These are phyloP conservation scores for Fusarium citri DNA, from an alignment of 2,329 filamentous ascomycete genomes.

Conservation along the genomic window DNA sequence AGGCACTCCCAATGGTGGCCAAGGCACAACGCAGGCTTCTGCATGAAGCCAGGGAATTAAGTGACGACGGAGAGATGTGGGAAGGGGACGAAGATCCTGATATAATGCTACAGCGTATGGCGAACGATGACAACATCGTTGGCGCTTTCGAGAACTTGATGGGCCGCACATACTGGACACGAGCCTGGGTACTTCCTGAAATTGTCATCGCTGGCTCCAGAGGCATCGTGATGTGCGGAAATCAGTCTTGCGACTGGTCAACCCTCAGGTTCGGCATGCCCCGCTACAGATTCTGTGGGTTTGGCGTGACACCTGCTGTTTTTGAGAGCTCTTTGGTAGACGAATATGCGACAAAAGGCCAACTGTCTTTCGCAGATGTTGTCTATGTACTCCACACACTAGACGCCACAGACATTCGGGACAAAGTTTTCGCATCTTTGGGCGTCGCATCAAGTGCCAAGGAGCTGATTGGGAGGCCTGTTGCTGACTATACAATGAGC, in stretches of 20 bases:
- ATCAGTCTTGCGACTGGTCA: neutral
- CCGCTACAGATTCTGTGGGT: neutral
- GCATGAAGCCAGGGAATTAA: fast-evolving
- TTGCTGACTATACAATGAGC: neutral
- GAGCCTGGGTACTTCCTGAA: neutral
- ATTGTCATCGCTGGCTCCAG: neutral
- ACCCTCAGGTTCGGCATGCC: neutral
- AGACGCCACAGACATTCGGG: neutral
- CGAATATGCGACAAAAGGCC: neutral
- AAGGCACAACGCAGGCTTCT: neutral
- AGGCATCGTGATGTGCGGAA: neutral
- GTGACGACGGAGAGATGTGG: fast-evolving
- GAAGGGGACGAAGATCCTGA: neutral
- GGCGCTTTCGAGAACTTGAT: neutral
- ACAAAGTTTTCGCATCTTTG: neutral
- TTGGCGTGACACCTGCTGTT: neutral
- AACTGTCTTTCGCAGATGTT: neutral
- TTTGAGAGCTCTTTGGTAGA: neutral
- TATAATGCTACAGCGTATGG: neutral
- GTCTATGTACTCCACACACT: neutral
- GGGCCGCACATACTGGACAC: neutral
- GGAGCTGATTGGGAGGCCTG: neutral
- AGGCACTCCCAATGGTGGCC: neutral
- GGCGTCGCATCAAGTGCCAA: neutral
- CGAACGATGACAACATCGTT: neutral